Percentiles rank a stretch among this genome's conserved stretches.
These are phyloP conservation scores for Fagopyrum esculentum DNA, from an alignment of 148 eudicot genomes.

Conservation along the genomic window DNA sequence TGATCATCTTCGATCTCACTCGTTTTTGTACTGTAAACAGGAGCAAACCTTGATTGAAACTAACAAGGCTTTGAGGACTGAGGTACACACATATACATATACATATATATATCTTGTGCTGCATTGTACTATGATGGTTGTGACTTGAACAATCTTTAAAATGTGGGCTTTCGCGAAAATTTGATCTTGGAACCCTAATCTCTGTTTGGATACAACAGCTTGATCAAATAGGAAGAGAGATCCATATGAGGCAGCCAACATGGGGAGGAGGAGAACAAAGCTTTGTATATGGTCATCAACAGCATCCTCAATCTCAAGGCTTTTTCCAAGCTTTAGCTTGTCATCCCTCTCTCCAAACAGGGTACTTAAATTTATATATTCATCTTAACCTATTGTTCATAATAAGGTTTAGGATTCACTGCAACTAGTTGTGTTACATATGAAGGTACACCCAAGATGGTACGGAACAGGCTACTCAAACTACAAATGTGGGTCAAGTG, in stretches of 20 bases:
- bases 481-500: conserved; percentile 42
- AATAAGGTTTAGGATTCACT: no score
- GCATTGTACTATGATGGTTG: no score
- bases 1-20: not conserved
- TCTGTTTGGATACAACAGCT: conserved; percentile 33
- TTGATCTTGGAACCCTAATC: no score
- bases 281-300: conserved; percentile 30
- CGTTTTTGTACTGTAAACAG: conserved; percentile 21
- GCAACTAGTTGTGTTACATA: no score
- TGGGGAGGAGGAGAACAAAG: conserved; percentile 62
- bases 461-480: conserved; percentile 48
- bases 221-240: conserved; percentile 53
- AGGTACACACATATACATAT: conserved; percentile 17
- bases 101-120: not conserved
- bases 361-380: conserved; percentile 30
- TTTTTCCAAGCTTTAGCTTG: conserved; percentile 72
- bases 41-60: conserved; percentile 44
- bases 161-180: no score
- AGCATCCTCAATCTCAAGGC: conserved; percentile 65
- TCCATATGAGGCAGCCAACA: conserved; percentile 37
- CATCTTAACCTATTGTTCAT: no score
- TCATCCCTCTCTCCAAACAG: conserved; percentile 65
- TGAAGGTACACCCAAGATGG: conserved; percentile 47
- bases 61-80: conserved; percentile 35
- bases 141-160: no score